These are phyloP conservation scores for Sarcodon aspratus DNA, from an alignment of 768 basidiomycete species.

Conservation along the genomic window DNA sequence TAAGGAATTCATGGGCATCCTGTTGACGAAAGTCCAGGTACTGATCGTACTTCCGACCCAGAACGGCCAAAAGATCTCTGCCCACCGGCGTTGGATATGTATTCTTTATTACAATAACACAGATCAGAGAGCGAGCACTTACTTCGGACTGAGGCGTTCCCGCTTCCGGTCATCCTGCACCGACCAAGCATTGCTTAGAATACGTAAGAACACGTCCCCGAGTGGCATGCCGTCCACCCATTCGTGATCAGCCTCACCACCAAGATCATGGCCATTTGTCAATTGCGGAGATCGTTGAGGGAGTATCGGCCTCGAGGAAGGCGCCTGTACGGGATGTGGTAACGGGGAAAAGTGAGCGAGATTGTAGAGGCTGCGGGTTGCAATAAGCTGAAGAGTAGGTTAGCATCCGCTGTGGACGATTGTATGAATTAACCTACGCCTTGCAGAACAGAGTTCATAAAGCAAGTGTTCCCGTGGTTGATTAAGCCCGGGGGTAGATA, in stretches of 20 bases:
- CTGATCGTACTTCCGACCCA: conserved; percentile 86
- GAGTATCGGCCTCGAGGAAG: conserved; percentile 23
- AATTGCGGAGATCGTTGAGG: conserved; percentile 50
- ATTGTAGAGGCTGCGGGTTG: conserved; percentile 49
- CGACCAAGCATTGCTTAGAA: conserved; percentile 56
- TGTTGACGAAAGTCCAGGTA: conserved; percentile 94
- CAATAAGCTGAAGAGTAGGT: conserved; percentile 41
- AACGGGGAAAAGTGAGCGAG: conserved; percentile 45
- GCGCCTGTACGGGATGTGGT: conserved; percentile 28
- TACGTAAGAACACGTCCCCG: conserved; percentile 52
- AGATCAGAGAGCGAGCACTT: conserved; percentile 14
- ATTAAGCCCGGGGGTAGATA: conserved; percentile 62
- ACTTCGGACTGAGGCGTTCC: conserved; percentile 59
- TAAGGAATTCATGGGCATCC: conserved; percentile 89
- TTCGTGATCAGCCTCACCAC: conserved; percentile 36
- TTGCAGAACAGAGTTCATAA: conserved; percentile 93
- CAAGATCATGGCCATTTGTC: conserved; percentile 50
- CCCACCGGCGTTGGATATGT: background rate
- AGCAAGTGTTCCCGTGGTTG: conserved; percentile 88
- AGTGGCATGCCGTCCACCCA: conserved; percentile 57
- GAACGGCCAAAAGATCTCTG: conserved; percentile 50
- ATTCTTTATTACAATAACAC: background rate
- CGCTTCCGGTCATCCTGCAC: conserved; percentile 39
- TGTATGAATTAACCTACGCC: conserved; percentile 33
- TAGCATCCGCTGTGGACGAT: background rate